Conservation (phyloP, 192 early-diverging fungal species). For the Coemansia erecta region DNA sequence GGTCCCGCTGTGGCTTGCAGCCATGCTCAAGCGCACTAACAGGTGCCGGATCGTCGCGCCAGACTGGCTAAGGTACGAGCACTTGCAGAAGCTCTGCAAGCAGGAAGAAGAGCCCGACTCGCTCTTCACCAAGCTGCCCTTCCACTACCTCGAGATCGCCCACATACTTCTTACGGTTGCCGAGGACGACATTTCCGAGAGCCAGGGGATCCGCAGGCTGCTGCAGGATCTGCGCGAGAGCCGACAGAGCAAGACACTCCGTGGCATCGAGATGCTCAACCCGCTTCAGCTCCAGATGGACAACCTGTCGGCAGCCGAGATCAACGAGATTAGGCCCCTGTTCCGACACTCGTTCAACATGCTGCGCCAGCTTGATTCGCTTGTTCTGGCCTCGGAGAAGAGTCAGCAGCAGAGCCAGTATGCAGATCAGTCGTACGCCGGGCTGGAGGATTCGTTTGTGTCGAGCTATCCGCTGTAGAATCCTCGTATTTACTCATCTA, state of each 20-base stretch:
- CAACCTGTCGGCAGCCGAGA: constrained; percentile 80
- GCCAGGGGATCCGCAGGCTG: constrained; percentile 67
- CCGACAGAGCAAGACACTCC: constrained; percentile 75
- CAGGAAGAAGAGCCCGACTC: constrained; percentile 64
- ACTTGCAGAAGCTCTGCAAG: constrained; percentile 60
- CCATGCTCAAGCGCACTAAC: constrained; percentile 76
- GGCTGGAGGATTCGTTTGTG: constrained; percentile 21
- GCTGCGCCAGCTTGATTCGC: constrained; percentile 38
- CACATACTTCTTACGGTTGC: constrained; percentile 76
- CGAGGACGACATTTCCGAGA: constrained; percentile 76
- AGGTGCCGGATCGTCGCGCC: constrained; percentile 80
- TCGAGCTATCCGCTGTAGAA: constrained; percentile 10
- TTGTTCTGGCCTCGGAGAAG: constrained; percentile 20
- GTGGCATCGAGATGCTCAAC: constrained; percentile 67
- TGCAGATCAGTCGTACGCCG: constrained; percentile 32
- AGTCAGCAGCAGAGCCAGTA: constrained; percentile 28
- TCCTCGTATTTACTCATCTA: not conserved
- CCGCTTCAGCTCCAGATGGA: constrained; percentile 75
- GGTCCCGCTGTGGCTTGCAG: constrained; percentile 89
- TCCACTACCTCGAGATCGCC: constrained; percentile 79
- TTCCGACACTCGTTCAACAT: constrained; percentile 77
- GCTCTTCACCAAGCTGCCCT: constrained; percentile 73
- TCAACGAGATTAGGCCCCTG: constrained; percentile 92
- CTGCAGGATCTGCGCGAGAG: constrained; percentile 83
- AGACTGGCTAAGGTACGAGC: constrained; percentile 76